These are phyloP conservation scores for Phytophthora tubulina DNA, from an alignment of 352 stramenopile genomes.

Conservation along the genomic window DNA sequence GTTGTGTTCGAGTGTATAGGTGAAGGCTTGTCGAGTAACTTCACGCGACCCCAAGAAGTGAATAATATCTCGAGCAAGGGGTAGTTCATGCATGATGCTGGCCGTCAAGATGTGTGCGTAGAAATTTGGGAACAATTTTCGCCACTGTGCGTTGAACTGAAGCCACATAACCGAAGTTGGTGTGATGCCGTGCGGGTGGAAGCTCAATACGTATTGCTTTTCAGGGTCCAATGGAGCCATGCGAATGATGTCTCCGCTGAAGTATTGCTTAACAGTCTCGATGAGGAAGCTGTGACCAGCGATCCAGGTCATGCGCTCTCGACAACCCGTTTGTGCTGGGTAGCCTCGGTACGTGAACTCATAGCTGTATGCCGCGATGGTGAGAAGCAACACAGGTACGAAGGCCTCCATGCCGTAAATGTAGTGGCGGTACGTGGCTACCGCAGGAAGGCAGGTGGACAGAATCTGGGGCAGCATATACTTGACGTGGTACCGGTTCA, in stretches of 20 bases:
- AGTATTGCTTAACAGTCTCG: conserved; percentile 63
- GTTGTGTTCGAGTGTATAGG: conserved; percentile 47
- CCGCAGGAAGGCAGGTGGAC: conserved; percentile 42
- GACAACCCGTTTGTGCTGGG: conserved; percentile 61
- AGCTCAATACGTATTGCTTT: conserved; percentile 72
- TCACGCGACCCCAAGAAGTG: conserved; percentile 74
- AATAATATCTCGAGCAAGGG: conserved; percentile 68
- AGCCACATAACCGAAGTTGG: conserved; percentile 74
- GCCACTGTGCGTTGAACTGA: conserved; percentile 71
- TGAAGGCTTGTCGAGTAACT: conserved; percentile 70
- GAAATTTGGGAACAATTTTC: conserved; percentile 62
- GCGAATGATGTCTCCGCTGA: conserved; percentile 61
- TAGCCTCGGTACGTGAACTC: conserved; percentile 63
- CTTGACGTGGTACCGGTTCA: conserved; percentile 57
- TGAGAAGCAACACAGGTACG: conserved; percentile 46
- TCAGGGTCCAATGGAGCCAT: conserved; percentile 57
- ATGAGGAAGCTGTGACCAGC: conserved; percentile 51
- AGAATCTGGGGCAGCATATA: conserved; percentile 53
- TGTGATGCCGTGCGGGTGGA: conserved; percentile 82
- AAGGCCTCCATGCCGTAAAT: conserved; percentile 48
- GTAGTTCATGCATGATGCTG: conserved; percentile 76
- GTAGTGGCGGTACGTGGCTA: conserved; percentile 56
- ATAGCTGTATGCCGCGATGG: conserved; percentile 63
- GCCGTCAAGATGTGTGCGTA: conserved; percentile 69
- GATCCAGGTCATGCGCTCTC: conserved; percentile 51